These are phyloP conservation scores for Penicillium sp. DNA, from an alignment of 2,329 filamentous ascomycete genomes.

Conservation along the genomic window DNA sequence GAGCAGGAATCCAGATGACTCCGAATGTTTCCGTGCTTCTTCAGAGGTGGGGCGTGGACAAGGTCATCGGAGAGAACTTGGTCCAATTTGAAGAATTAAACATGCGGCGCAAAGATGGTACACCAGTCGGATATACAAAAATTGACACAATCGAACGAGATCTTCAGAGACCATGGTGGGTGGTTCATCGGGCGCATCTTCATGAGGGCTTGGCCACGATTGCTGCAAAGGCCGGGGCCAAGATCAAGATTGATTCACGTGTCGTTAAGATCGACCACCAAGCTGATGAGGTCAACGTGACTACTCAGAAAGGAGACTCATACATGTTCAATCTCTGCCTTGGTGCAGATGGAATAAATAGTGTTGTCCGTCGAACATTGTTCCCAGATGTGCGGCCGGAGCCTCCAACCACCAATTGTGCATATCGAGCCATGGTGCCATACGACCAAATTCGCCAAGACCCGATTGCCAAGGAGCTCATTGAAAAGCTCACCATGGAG, in stretches of 20 bases:
- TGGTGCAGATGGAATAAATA: constrained; percentile 46
- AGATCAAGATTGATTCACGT: constrained; percentile 39
- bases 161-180: constrained; percentile 44
- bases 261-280: constrained; percentile 36
- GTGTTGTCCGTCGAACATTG: constrained; percentile 39
- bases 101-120: constrained; percentile 42
- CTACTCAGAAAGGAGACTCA: constrained; percentile 29
- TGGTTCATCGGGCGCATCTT: constrained; percentile 51
- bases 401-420: constrained; percentile 44
- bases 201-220: constrained; percentile 46
- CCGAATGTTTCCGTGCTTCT: constrained; percentile 44
- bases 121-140: constrained; percentile 38
- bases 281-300: constrained; percentile 27
- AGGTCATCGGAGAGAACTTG: constrained; percentile 44
- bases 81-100: constrained; percentile 43
- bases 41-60: constrained; percentile 41
- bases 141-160: constrained; percentile 34
- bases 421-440: constrained; percentile 49
- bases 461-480: constrained; percentile 40
- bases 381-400: constrained; percentile 45
- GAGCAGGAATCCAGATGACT: constrained; percentile 42
- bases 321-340: constrained; percentile 40
- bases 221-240: constrained; percentile 40
- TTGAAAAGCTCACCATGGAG: constrained; percentile 45
- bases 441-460: constrained; percentile 46